Evolutionary conservation across 2,329 filamentous ascomycete genomes (phyloP).

Genomic region (Alternaria ventricosa): DNA sequence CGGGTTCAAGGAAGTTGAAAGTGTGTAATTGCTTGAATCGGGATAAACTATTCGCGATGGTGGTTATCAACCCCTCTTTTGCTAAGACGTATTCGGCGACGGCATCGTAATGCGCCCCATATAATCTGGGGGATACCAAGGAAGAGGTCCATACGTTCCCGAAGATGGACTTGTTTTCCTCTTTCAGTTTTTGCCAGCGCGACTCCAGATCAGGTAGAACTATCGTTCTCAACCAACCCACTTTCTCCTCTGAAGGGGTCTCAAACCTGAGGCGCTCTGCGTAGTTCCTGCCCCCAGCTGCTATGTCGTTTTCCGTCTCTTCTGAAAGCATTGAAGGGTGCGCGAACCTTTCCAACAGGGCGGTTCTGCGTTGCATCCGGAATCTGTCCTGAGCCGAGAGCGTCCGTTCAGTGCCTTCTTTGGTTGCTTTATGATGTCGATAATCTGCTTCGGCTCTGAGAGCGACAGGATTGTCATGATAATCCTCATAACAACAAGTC

Average conservation of each 20-base stretch:
- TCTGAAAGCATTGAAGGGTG: background rate
- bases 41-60: background rate
- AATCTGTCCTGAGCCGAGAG: background rate
- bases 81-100: background rate
- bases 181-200: background rate
- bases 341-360: background rate
- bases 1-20: background rate
- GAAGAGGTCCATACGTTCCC: background rate
- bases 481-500: background rate
- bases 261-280: background rate
- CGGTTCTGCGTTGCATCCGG: background rate
- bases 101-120: background rate
- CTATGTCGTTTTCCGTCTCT: background rate
- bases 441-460: background rate
- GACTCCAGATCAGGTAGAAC: background rate
- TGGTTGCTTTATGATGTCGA: background rate
- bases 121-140: background rate
- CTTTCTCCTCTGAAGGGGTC: background rate
- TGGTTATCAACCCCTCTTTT: background rate
- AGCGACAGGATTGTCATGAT: background rate
- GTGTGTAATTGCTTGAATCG: background rate
- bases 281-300: background rate
- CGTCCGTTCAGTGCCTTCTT: background rate
- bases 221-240: background rate
- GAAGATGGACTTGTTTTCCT: background rate